These are phyloP conservation scores for Termitomyces bulborhizus DNA, from an alignment of 768 basidiomycete genomes.

Conservation along the genomic window DNA sequence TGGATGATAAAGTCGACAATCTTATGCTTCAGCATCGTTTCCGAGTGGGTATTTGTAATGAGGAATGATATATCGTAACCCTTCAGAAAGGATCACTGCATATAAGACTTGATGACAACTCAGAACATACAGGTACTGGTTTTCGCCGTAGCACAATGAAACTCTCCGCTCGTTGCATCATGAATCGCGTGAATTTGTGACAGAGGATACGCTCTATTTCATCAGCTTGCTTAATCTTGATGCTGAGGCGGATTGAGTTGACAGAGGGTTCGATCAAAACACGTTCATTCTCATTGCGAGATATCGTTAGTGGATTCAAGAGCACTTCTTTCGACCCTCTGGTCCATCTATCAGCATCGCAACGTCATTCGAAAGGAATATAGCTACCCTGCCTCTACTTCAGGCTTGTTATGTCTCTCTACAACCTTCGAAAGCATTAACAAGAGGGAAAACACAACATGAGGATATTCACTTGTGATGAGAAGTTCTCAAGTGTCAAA, in stretches of 20 bases:
- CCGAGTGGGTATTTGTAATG: constrained; percentile 94
- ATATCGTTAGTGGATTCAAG: constrained; percentile 89
- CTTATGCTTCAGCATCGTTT: constrained; percentile 99
- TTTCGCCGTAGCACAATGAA: constrained; percentile 95
- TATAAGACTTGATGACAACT: background rate
- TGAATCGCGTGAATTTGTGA: constrained; percentile 97
- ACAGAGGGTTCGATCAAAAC: constrained; percentile 96
- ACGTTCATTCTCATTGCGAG: constrained; percentile 94
- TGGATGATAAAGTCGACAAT: constrained; percentile 99
- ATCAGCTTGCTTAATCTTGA: constrained; percentile 99
- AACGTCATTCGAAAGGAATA: background rate
- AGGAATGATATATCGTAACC: constrained; percentile 99
- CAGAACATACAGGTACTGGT: constrained; percentile 67
- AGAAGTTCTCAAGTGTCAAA: constrained; percentile 94
- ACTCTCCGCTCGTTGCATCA: constrained; percentile 98
- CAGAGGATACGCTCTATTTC: constrained; percentile 97
- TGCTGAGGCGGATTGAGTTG: constrained; percentile 94
- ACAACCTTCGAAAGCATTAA: constrained; percentile 59
- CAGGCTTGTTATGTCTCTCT: constrained; percentile 95
- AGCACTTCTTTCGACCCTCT: constrained; percentile 93
- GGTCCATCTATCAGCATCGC: constrained; percentile 5
- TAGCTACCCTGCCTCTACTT: constrained; percentile 78
- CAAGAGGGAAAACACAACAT: constrained; percentile 4
- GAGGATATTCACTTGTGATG: constrained; percentile 69
- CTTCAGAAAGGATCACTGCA: constrained; percentile 31